Evolutionary conservation across 371 early-diverging fungal species (phyloP).

Genomic region (Lichtheimia ornata): DNA sequence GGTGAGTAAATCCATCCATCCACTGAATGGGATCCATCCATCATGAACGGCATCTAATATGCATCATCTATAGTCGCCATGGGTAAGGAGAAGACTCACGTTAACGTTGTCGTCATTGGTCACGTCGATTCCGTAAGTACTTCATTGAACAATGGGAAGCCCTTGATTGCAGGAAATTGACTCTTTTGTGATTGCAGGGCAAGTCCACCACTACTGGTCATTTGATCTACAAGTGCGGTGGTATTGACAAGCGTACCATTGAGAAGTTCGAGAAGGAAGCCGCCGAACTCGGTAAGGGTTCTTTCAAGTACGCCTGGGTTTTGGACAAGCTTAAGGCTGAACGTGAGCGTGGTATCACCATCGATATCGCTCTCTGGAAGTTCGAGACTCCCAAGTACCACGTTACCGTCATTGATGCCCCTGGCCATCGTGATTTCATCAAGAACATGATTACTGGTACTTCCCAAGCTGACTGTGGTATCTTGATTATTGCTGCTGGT

Average conservation of each 20-base stretch:
- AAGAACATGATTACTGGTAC: slow-evolving; percentile 99
- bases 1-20: slow-evolving; percentile 13
- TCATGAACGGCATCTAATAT: background rate
- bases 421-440: slow-evolving; percentile 99
- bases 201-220: slow-evolving; percentile 79
- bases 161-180: background rate
- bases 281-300: slow-evolving; percentile 97
- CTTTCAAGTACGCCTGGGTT: slow-evolving; percentile 98
- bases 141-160: background rate
- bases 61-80: slow-evolving; percentile 45
- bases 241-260: slow-evolving; percentile 98
- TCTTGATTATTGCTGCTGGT: slow-evolving; percentile 95
- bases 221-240: slow-evolving; percentile 99
- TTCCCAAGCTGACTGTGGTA: slow-evolving; percentile 91
- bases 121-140: slow-evolving; percentile 99
- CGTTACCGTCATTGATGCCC: slow-evolving; percentile 98
- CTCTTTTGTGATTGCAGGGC: slow-evolving; percentile 30
- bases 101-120: slow-evolving; percentile 99
- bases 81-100: slow-evolving; percentile 95
- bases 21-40: slow-evolving; percentile 1
- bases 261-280: slow-evolving; percentile 99
- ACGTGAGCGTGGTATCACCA: slow-evolving; percentile 98
- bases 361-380: slow-evolving; percentile 97
- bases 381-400: slow-evolving; percentile 97
- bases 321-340: slow-evolving; percentile 97